phyloP scores from a whole-genome alignment of 1,139 yeast genomes.

The Pichia sp. region DNA sequence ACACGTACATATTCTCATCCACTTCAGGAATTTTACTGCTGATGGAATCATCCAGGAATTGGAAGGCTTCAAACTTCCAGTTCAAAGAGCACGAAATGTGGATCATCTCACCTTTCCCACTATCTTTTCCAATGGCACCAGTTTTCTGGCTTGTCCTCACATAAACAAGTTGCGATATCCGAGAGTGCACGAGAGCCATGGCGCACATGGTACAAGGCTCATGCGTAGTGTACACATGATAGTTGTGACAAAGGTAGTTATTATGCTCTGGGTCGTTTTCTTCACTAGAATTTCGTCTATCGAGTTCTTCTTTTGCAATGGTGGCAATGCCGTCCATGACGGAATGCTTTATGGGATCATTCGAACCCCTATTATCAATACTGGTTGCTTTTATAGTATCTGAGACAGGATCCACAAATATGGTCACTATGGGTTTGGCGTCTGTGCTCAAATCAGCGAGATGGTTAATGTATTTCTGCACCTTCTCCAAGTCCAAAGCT shows the following conservation, averaged over 20 bases:
- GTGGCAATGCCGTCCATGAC: conserved; percentile 61
- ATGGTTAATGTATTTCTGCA: conserved; percentile 33
- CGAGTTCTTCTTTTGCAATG: conserved; percentile 46
- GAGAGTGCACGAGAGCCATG: conserved; percentile 93
- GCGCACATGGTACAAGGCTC: conserved; percentile 98
- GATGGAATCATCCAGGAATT: conserved; percentile 31
- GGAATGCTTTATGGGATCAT: conserved; percentile 58
- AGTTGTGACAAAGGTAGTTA: conserved; percentile 64
- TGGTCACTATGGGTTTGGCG: conserved; percentile 34
- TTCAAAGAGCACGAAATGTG: conserved; percentile 69
- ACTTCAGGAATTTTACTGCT: conserved; percentile 22
- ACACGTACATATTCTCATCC: conserved; percentile 20
- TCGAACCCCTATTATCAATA: conserved; percentile 32
- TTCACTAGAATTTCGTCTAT: conserved; percentile 24
- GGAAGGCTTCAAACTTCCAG: conserved; percentile 77
- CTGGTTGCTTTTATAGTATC: conserved; percentile 31
- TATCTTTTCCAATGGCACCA: conserved; percentile 49
- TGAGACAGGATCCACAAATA: conserved; percentile 42
- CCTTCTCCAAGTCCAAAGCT: conserved; percentile 38
- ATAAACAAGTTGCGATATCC: conserved; percentile 66
- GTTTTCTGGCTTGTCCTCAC: conserved; percentile 39
- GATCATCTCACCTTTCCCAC: conserved; percentile 65
- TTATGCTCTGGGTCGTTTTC: conserved; percentile 11
- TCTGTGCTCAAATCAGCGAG: conserved; percentile 27
- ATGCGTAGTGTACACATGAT: conserved; percentile 80